phyloP scores from a whole-genome alignment of 73 alveolate species.

The Paraurostyla sp. region DNA sequence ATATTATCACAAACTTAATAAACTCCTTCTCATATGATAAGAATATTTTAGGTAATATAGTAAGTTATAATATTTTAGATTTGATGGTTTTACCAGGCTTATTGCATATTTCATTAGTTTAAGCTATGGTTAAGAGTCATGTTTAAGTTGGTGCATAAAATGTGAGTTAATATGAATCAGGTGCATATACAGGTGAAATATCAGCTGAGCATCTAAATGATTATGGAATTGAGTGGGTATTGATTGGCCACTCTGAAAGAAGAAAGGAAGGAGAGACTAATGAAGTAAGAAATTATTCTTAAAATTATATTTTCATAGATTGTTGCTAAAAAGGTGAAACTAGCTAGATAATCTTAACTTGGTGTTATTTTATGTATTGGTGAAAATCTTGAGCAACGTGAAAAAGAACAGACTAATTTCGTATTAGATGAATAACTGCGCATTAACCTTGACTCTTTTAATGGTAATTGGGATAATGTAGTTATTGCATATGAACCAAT shows the following conservation, averaged over 20 bases:
- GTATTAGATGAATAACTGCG: conserved; percentile 68
- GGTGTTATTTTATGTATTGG: conserved; percentile 85
- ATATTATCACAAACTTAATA: conserved; percentile 25
- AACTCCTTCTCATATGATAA: conserved; percentile 27
- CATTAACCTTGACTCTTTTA: not conserved
- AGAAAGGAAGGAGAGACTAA: conserved; percentile 79
- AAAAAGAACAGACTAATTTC: conserved; percentile 65
- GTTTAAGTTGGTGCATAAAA: conserved; percentile 76
- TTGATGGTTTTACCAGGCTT: conserved; percentile 44
- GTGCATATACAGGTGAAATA: conserved; percentile 83
- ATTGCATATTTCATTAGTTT: conserved; percentile 39
- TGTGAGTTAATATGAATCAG: conserved; percentile 65
- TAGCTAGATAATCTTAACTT: conserved; percentile 69
- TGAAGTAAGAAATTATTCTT: conserved; percentile 25
- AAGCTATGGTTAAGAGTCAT: conserved; percentile 32
- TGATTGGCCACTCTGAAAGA: conserved; percentile 89
- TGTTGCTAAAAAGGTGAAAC: conserved; percentile 76
- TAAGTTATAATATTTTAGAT: not conserved
- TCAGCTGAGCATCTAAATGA: conserved; percentile 83
- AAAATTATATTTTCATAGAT: conserved; percentile 4
- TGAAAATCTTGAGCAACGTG: conserved; percentile 79
- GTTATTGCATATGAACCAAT: conserved; percentile 79
- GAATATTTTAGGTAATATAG: not conserved
- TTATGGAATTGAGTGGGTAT: conserved; percentile 84
- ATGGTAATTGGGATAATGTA: conserved; percentile 56